Percentiles rank a stretch among this genome's conserved stretches.
Conservation (phyloP, 169 alveolate genomes). For the Babesia ovis region DNA sequence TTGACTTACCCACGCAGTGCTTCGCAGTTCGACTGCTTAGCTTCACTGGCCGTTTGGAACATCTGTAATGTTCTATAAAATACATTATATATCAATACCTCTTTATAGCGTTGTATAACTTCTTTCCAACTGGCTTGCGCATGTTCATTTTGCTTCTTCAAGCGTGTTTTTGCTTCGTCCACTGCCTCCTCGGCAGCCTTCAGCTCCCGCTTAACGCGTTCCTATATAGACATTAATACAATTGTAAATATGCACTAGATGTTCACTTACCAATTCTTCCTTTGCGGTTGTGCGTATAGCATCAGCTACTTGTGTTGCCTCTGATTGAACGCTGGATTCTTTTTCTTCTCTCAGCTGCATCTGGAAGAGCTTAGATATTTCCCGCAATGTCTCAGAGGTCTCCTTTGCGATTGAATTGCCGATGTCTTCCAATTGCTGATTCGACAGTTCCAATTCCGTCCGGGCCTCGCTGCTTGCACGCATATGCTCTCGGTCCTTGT, state of each 20-base stretch:
- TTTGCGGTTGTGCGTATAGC: slow-evolving; percentile 17
- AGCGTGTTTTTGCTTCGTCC: slow-evolving; percentile 3
- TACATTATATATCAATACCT: neutral
- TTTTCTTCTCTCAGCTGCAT: slow-evolving; percentile 18
- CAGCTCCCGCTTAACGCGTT: slow-evolving; percentile 12
- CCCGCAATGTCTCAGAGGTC: slow-evolving; percentile 16
- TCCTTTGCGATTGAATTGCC: slow-evolving; percentile 19
- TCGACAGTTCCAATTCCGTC: slow-evolving; percentile 19
- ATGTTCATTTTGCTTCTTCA: slow-evolving; percentile 9
- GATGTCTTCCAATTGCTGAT: slow-evolving; percentile 12
- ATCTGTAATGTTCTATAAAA: neutral
- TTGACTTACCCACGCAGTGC: slow-evolving; percentile 33
- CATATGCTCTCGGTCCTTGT: slow-evolving; percentile 21
- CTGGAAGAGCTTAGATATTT: slow-evolving; percentile 5
- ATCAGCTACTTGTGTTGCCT: slow-evolving; percentile 18
- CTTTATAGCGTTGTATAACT: neutral
- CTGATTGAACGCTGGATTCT: slow-evolving; percentile 13
- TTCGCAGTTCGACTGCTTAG: slow-evolving; percentile 32
- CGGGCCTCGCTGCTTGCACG: slow-evolving; percentile 20
- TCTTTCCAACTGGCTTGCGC: slow-evolving; percentile 21
- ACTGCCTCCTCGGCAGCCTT: slow-evolving; percentile 6
- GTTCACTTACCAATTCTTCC: slow-evolving; percentile 27
- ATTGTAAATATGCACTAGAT: no score
- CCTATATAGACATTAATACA: neutral
- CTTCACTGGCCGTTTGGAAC: neutral